Percentiles rank a stretch among this genome's conserved stretches.
Conservation (phyloP, 1,284 basidiomycete species). For the Cryptococcus depauperatus region DNA sequence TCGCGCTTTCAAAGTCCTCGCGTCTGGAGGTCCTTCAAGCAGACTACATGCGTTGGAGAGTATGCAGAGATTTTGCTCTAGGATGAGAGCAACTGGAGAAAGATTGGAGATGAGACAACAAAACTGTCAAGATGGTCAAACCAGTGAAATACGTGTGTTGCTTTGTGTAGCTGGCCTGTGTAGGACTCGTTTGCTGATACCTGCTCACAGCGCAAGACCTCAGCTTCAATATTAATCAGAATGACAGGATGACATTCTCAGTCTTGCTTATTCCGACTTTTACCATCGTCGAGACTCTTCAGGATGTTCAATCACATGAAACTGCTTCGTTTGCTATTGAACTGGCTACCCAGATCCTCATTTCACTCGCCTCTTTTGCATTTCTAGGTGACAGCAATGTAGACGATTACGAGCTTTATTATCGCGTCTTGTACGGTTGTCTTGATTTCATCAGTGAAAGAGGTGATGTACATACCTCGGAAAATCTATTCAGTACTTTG, state of each 20-base stretch:
- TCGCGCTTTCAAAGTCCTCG: not conserved
- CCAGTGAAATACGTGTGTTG: no score
- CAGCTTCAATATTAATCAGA: no score
- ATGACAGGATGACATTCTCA: no score
- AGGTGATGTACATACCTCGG: slow-evolving; percentile 6
- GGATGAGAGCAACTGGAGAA: no score
- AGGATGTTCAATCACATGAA: not conserved
- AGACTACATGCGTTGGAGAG: not conserved
- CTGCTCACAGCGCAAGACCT: no score
- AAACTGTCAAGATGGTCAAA: no score
- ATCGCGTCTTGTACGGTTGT: slow-evolving; percentile 24
- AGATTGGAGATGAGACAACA: no score
- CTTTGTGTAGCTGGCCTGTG: not conserved
- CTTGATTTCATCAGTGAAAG: slow-evolving; percentile 25
- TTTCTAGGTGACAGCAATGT: slow-evolving; percentile 11
- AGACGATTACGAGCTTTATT: slow-evolving; percentile 20
- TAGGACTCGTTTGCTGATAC: no score
- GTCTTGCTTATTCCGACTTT: slow-evolving; percentile 18
- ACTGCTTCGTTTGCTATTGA: not conserved
- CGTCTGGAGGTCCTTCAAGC: not conserved
- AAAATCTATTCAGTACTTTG: slow-evolving; percentile 2
- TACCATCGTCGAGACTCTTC: slow-evolving; percentile 20
- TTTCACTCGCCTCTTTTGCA: slow-evolving; percentile 20
- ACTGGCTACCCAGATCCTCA: slow-evolving; percentile 14
- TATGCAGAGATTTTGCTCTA: slow-evolving; percentile 9